These are phyloP conservation scores for Neonothopanus nambi DNA, from an alignment of 1,284 basidiomycete species.

Conservation along the genomic window DNA sequence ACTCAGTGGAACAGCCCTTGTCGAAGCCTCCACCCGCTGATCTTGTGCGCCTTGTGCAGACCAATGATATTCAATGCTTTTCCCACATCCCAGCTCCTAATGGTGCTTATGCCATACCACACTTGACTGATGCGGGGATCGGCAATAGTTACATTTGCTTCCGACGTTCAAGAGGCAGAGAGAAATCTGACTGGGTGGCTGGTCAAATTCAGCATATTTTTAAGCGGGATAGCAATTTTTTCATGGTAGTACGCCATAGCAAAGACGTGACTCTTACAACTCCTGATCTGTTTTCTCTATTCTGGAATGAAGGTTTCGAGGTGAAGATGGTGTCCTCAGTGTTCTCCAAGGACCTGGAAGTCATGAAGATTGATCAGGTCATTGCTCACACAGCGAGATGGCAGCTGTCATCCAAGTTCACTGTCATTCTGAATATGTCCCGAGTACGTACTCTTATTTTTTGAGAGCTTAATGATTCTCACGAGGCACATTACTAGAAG, in stretches of 20 bases:
- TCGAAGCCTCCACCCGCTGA: neutral
- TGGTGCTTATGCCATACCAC: conserved; percentile 6
- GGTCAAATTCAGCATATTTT: conserved; percentile 12
- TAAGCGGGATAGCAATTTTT: too few relatives aligned
- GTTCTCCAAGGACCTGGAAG: neutral
- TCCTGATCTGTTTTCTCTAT: conserved; percentile 5
- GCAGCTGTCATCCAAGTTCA: neutral
- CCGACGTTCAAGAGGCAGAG: neutral
- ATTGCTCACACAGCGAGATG: conserved; percentile 10
- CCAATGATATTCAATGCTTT: neutral
- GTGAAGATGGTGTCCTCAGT: conserved; percentile 6
- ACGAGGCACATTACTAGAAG: too few relatives aligned
- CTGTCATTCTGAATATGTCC: neutral
- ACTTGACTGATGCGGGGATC: neutral
- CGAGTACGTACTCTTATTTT: too few relatives aligned
- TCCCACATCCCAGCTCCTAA: neutral
- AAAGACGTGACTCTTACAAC: too few relatives aligned
- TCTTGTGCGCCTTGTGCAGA: neutral
- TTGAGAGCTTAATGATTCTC: too few relatives aligned
- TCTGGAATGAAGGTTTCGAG: conserved; percentile 7
- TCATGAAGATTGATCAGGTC: neutral
- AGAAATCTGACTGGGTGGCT: neutral
- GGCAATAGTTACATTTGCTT: conserved; percentile 10
- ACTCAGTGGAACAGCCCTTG: neutral
- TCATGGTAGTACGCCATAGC: too few relatives aligned